Percentiles rank a stretch among this genome's conserved stretches.
These are phyloP conservation scores for Quercus agrifolia DNA, from an alignment of 306 rosid genomes.

Conservation along the genomic window DNA sequence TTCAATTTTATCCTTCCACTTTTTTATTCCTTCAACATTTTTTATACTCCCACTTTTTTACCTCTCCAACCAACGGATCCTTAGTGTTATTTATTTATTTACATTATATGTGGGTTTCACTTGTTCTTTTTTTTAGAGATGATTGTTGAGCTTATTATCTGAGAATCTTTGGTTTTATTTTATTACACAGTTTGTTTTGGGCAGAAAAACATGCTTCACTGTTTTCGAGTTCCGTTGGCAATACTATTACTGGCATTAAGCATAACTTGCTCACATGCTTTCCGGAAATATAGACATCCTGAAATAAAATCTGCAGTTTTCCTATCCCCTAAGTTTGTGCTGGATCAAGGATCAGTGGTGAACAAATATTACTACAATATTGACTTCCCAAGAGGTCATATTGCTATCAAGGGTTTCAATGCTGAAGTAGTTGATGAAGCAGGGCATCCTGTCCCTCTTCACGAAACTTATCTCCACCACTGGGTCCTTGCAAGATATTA, in stretches of 20 bases:
- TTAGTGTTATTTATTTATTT: background rate
- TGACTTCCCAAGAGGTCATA: slow-evolving; percentile 68
- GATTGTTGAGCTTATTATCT: background rate
- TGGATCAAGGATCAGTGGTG: slow-evolving; percentile 62
- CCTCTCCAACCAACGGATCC: too few relatives aligned
- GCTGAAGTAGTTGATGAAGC: slow-evolving; percentile 69
- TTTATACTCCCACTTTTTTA: too few relatives aligned
- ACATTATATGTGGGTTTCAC: background rate
- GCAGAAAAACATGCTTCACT: slow-evolving; percentile 40
- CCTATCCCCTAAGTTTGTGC: slow-evolving; percentile 54
- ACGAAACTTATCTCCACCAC: slow-evolving; percentile 77
- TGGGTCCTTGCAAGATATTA: slow-evolving; percentile 42
- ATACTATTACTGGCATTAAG: slow-evolving; percentile 25
- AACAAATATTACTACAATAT: slow-evolving; percentile 31
- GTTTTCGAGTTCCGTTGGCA: slow-evolving; percentile 16
- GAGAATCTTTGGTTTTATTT: too few relatives aligned
- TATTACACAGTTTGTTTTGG: background rate
- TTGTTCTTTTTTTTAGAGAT: background rate
- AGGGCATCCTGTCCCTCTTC: slow-evolving; percentile 57
- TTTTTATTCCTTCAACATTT: too few relatives aligned
- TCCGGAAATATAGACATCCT: slow-evolving; percentile 4
- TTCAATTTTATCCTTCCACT: too few relatives aligned
- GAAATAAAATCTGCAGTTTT: slow-evolving; percentile 40
- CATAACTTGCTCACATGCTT: slow-evolving; percentile 28
- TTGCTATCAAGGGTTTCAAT: slow-evolving; percentile 55